phyloP scores from a whole-genome alignment of 2,329 filamentous ascomycete species.

The Curvularia sp. region DNA sequence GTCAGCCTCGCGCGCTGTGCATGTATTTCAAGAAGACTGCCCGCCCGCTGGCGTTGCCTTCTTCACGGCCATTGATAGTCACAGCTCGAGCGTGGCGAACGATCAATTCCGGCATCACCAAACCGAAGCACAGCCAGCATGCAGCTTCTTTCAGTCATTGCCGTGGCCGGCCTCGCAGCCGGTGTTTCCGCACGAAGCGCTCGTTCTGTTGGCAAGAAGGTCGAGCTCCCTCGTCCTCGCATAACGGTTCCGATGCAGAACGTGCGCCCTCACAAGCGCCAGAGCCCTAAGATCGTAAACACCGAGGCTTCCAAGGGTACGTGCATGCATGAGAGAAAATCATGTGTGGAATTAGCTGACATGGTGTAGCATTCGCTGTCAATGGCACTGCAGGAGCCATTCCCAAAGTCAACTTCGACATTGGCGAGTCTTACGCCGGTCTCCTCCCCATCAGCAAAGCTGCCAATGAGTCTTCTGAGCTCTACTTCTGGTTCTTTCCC shows the following conservation, averaged over 20 bases:
- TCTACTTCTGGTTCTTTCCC: conserved; percentile 66
- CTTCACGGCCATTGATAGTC: conserved; percentile 12
- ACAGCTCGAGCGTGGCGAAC: conserved; percentile 10
- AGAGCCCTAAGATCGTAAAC: conserved; percentile 45
- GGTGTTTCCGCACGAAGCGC: conserved; percentile 41
- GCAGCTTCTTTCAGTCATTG: conserved; percentile 45
- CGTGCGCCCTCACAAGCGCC: conserved; percentile 34
- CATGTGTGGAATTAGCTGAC: conserved; percentile 7
- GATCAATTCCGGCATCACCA: conserved; percentile 3
- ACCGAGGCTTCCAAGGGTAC: conserved; percentile 47
- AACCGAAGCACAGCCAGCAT: conserved; percentile 27
- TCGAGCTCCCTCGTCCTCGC: conserved; percentile 38
- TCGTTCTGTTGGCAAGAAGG: conserved; percentile 41
- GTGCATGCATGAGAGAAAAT: not conserved
- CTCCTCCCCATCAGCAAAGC: conserved; percentile 62
- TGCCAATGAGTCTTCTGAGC: conserved; percentile 54
- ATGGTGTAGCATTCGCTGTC: conserved; percentile 44
- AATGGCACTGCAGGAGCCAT: conserved; percentile 49
- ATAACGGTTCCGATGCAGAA: conserved; percentile 29
- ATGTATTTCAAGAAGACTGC: conserved; percentile 11
- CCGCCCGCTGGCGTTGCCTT: not conserved
- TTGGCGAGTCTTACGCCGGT: conserved; percentile 55
- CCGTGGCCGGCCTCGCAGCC: conserved; percentile 37
- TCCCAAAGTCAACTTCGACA: conserved; percentile 59
- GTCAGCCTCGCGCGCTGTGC: conserved; percentile 8